These are phyloP conservation scores for Termitomyces heimii DNA, from an alignment of 768 basidiomycete species.

Conservation along the genomic window DNA sequence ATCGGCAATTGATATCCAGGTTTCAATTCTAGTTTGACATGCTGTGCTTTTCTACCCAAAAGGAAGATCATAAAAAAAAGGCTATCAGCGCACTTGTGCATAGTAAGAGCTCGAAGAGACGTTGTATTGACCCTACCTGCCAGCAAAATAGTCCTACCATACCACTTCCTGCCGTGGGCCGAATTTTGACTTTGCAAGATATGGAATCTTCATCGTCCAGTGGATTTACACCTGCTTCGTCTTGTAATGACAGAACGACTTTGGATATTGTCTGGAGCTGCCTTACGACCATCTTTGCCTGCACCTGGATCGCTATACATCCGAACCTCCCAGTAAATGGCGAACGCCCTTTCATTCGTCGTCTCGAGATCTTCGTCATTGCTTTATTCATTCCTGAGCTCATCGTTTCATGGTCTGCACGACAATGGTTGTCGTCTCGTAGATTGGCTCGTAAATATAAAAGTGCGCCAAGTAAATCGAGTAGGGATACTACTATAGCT, in stretches of 20 bases:
- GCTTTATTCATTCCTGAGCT: constrained; percentile 18
- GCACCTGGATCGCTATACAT: constrained; percentile 13
- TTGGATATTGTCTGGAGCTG: constrained; percentile 20
- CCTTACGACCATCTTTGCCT: constrained; percentile 1
- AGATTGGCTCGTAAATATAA: constrained; percentile 10
- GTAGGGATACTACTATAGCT: too few species aligned
- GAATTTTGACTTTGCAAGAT: neutral
- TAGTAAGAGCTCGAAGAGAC: neutral
- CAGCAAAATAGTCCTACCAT: neutral
- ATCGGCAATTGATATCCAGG: too few species aligned
- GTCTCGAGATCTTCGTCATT: neutral
- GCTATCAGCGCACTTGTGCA: neutral
- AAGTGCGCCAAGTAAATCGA: neutral
- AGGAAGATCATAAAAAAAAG: neutral
- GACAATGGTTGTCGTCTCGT: constrained; percentile 15
- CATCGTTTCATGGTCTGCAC: constrained; percentile 14
- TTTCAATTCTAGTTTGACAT: neutral
- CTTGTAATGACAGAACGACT: constrained; percentile 1
- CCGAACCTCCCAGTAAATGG: constrained; percentile 17
- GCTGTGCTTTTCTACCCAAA: neutral
- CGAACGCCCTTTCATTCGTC: neutral
- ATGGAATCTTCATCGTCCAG: neutral
- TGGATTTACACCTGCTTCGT: neutral
- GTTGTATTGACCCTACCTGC: neutral
- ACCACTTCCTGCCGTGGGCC: neutral